These are phyloP conservation scores for Umbelopsis sp. DNA, from an alignment of 371 early-diverging fungal genomes.

Conservation along the genomic window DNA sequence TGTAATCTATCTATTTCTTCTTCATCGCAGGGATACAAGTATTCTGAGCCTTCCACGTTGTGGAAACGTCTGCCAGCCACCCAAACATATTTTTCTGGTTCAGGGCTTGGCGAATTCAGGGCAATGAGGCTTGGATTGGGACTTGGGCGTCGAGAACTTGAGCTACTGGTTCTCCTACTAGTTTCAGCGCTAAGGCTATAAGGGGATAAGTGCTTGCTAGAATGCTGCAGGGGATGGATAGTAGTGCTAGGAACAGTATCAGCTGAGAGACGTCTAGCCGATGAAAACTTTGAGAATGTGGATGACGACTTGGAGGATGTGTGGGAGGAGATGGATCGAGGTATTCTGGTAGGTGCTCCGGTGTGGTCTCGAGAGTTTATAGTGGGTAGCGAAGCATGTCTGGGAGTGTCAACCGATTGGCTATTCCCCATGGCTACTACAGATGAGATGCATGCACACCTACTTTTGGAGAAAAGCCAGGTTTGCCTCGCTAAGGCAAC, in stretches of 20 bases:
- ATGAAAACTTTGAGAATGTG: background rate
- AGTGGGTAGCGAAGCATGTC: constrained; percentile 1
- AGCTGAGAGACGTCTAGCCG: background rate
- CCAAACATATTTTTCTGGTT: constrained; percentile 23
- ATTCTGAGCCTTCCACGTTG: constrained; percentile 28
- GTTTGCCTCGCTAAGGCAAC: no score
- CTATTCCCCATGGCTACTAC: constrained; percentile 4
- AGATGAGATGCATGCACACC: constrained; percentile 5
- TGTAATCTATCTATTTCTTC: constrained; percentile 50
- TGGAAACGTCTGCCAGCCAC: constrained; percentile 37
- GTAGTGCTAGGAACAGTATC: background rate
- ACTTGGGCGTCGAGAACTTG: background rate
- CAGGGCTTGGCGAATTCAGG: background rate
- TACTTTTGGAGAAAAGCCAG: no score
- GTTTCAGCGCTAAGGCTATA: background rate
- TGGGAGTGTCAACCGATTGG: constrained; percentile 8
- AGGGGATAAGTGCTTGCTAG: background rate
- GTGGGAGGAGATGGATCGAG: background rate
- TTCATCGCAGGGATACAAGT: constrained; percentile 52
- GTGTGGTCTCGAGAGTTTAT: background rate
- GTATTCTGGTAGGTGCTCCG: background rate
- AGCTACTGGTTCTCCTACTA: background rate
- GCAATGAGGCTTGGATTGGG: background rate
- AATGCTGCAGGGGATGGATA: background rate
- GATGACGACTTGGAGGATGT: background rate